Evolutionary conservation across 2,329 filamentous ascomycete genomes (phyloP), one percentile per base, ranked within the genome.

Genomic region (Alternaria longipes): DNA sequence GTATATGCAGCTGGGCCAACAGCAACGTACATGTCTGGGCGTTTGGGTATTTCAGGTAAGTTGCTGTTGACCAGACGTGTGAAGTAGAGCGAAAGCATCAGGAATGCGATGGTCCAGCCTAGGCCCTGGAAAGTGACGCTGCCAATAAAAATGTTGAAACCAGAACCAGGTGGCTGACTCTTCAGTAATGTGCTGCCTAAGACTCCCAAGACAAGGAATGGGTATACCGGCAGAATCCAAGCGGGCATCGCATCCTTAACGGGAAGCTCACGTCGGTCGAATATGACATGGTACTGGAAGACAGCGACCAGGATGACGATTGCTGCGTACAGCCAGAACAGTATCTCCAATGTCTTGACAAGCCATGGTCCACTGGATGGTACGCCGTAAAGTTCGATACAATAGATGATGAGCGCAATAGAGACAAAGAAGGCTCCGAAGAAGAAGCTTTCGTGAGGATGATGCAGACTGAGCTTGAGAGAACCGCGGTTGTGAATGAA

Each of bases 261-360:
- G 44, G 72, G 75, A 16, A 81, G 68, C 45, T 72, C 62, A 71
- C 97, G 93, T 75, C 91, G 88, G 81, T 90, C 94, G 87, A 98
- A 98, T 77, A 97, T 91, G 76, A 98, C 95, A 80, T 98, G 94
- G 83, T 98, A 98, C 86, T 98, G 94, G 69, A 98, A 89, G 91
- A 98, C 97, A 74, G 90, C 68, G n/a, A 72, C 68, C 2, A 73
- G 47, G 16, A 64, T 60, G 6, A 69, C 69, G 24, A 85, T 75
- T 3, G 81, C 80, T 11, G 89, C 83, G 71, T 93, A 94, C 0
- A 82, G 75, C 91, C 91, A 94, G 76, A 92, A 94, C 1, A 87
- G 81, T 0, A 88, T 81, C 55, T 88, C 83, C 4, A 92, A 83
- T 0, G 83, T 83, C 72, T 83, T 84, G 5, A 86, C 77, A 8